Conservation (phyloP, 768 basidiomycete genomes). For the Tubosaeta brunneosetosa region DNA sequence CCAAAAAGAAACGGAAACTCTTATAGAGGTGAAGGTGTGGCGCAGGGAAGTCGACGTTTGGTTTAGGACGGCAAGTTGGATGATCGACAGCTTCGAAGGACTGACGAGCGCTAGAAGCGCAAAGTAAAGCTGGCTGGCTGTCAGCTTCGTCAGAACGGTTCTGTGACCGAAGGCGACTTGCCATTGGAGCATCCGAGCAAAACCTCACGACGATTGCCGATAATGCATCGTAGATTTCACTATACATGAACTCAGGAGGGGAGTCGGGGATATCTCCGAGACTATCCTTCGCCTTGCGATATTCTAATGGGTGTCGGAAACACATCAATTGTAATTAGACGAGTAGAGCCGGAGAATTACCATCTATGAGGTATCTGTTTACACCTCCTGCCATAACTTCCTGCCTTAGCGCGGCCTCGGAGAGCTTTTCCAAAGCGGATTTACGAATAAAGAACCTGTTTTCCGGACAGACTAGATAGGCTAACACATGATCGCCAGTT, state of each 20-base stretch:
- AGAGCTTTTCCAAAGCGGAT: slow-evolving; percentile 12
- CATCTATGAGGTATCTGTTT: slow-evolving; percentile 1
- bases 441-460: slow-evolving; percentile 23
- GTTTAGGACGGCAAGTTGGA: slow-evolving; percentile 29
- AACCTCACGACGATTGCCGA: slow-evolving; percentile 4
- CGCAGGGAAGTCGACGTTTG: slow-evolving; percentile 23
- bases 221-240: neutral
- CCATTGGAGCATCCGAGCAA: slow-evolving; percentile 16
- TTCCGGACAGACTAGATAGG: slow-evolving; percentile 13
- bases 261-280: slow-evolving; percentile 17
- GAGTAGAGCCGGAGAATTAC: neutral
- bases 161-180: neutral
- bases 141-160: neutral
- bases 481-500: slow-evolving; percentile 1
- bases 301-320: slow-evolving; percentile 12
- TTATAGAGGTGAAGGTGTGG: slow-evolving; percentile 18
- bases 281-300: slow-evolving; percentile 13
- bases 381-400: slow-evolving; percentile 24
- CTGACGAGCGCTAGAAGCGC: slow-evolving; percentile 23
- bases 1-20: slow-evolving; percentile 1
- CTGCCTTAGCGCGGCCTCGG: slow-evolving; percentile 6
- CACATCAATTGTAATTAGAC: neutral
- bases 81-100: slow-evolving; percentile 26
- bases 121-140: slow-evolving; percentile 21
- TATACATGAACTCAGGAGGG: slow-evolving; percentile 10